Conservation (phyloP, 2,329 filamentous ascomycete genomes). For the Incumbomyces delicatus region DNA sequence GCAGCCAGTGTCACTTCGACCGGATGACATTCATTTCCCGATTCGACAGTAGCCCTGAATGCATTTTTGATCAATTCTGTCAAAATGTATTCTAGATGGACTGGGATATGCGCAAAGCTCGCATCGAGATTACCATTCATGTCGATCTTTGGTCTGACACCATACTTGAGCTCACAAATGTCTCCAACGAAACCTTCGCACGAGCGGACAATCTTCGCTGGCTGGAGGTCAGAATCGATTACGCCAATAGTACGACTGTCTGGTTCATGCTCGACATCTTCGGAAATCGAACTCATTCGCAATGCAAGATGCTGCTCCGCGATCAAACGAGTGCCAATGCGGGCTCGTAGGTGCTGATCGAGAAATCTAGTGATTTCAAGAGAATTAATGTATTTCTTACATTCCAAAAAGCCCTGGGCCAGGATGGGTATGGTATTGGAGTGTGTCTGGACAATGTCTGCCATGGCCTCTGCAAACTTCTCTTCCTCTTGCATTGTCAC, state of each 20-base stretch:
- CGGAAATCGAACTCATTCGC: slow-evolving; percentile 64
- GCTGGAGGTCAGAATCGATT: slow-evolving; percentile 81
- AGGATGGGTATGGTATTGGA: slow-evolving; percentile 89
- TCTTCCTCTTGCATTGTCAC: slow-evolving; percentile 77
- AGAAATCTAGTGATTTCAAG: slow-evolving; percentile 81
- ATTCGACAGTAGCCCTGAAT: slow-evolving; percentile 86
- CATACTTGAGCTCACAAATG: slow-evolving; percentile 94
- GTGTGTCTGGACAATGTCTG: slow-evolving; percentile 91
- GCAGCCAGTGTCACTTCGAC: slow-evolving; percentile 87
- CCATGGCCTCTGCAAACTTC: slow-evolving; percentile 81
- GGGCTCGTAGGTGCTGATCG: slow-evolving; percentile 83
- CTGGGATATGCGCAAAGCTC: slow-evolving; percentile 87
- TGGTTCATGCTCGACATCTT: slow-evolving; percentile 42
- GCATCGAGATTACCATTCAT: slow-evolving; percentile 80
- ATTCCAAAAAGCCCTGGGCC: slow-evolving; percentile 86
- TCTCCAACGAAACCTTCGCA: slow-evolving; percentile 89
- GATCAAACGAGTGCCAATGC: slow-evolving; percentile 87
- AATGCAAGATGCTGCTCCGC: slow-evolving; percentile 95
- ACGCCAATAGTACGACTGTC: slow-evolving; percentile 72
- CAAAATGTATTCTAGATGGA: slow-evolving; percentile 94
- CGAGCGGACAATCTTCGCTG: slow-evolving; percentile 67
- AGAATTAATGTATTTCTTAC: slow-evolving; percentile 75
- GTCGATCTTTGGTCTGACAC: slow-evolving; percentile 66
- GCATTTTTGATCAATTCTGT: slow-evolving; percentile 96
- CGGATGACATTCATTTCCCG: slow-evolving; percentile 65